Evolutionary conservation across 352 stramenopile genomes (phyloP), one percentile per base, ranked within the genome.

Genomic region (Phytophthora agathidicida): DNA sequence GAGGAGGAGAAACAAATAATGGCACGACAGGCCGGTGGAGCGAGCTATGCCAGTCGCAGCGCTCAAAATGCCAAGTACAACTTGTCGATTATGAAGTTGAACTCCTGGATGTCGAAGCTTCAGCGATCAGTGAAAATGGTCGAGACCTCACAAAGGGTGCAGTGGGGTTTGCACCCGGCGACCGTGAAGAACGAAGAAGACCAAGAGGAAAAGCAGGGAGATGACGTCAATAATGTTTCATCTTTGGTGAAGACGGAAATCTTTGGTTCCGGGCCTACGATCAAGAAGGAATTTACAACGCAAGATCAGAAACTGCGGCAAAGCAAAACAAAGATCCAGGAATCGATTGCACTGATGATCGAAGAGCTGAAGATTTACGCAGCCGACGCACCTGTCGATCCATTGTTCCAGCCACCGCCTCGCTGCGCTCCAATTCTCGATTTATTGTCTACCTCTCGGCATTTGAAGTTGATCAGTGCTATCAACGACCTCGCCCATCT

Each of bases 71-170:
- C 80, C 23, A 90, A 90, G 73, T 77, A 90, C 68, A 89, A 86
- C 17, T 63, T 91, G 37, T 80, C 79, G 1, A 83, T 90, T 49
- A 88, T 83, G 74, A 91, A 91, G 47, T 71, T 93, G 13, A 85
- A 93, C 39, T 68, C 60, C 7, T 94, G 86, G 86, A 68, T 91
- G 33, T 62, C 80, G 7, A 86, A 80, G 31, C 43, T 94, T 13
- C 74, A 91, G 57, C 74, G 80, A 42, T 88, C 86, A 23, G 75
- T 88, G 5, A 93, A 92, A 57, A 73, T 93, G 17, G 66, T 94
- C 5, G 86, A 94, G 51, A 82, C 82, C 0, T 84, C 86, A 3
- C 81, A 91, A 24, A 80, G 83, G 22, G 78, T 94, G 19, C 65
- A 91, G 36, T 94, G 86, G 86, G 38, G 66, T 68, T 24, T 72